These are phyloP conservation scores for Dichomitus squalens DNA, from an alignment of 1,284 basidiomycete species.

Conservation along the genomic window DNA sequence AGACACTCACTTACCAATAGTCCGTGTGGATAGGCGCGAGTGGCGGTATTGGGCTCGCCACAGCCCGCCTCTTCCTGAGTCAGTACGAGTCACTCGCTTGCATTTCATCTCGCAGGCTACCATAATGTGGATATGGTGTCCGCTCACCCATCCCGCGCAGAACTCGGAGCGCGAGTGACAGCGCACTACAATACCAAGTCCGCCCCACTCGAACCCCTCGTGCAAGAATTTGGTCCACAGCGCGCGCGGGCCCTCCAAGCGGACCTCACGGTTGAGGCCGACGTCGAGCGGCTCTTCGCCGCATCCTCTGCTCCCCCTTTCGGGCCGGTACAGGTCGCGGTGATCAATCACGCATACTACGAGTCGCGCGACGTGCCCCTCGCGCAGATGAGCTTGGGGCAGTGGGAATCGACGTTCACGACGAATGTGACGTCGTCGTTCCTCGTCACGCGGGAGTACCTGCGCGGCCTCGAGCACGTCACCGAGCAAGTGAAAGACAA, in stretches of 20 bases:
- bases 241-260: conserved; percentile 51
- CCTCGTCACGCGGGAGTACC: conserved; percentile 63
- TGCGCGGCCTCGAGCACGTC: conserved; percentile 49
- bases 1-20: neutral
- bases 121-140: neutral
- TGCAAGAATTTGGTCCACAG: conserved; percentile 38
- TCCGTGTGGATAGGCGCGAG: conserved; percentile 33
- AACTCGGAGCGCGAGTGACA: conserved; percentile 69
- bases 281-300: conserved; percentile 50
- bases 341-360: conserved; percentile 72
- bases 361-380: conserved; percentile 49
- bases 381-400: conserved; percentile 60
- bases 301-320: conserved; percentile 37
- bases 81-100: neutral
- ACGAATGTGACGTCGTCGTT: conserved; percentile 73
- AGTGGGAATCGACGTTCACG: conserved; percentile 66
- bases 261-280: conserved; percentile 57
- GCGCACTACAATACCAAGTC: conserved; percentile 71
- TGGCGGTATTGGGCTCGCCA: conserved; percentile 41
- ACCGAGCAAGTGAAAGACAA: conserved; percentile 46
- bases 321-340: conserved; percentile 54
- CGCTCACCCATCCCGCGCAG: conserved; percentile 37
- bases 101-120: neutral
- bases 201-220: conserved; percentile 46
- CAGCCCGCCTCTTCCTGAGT: conserved; percentile 47